Base-by-base conservation (phyloP, 192 early-diverging fungal species). In the Linnemannia zychae region DNA sequence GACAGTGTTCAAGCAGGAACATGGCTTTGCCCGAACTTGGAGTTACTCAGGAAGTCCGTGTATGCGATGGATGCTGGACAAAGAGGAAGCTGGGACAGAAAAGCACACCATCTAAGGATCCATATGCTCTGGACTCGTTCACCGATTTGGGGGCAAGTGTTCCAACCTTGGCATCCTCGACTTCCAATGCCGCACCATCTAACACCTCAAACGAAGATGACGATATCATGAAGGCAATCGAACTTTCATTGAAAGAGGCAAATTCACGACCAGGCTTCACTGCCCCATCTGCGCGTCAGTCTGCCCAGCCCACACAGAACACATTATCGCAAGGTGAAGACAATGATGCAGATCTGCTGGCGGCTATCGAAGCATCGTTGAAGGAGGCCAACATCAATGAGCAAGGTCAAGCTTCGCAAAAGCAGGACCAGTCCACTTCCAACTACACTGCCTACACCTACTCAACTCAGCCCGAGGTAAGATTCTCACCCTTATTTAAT, bases 211-310 rank as follows among this genome's bases (percentile, higher is more conserved):
- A 93, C 7, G 95, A 97, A 20, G 97, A 99, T 73, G 97, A 93
- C 33, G 98, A 99, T 80, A 79, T 99, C 60, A 96, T 94, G 84
- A 94, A 92, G 33, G 98, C 98, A 1, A 99, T 99, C 80, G 97
- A 96, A 72, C 90, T 96, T 16, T 98, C 97, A 0, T 86, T 99
- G 31, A 93, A 96, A 72, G 96, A 97, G 66, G 81, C 90, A 36
- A 90, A 92, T 76, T 89, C 71, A 73, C 91, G 72, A 73, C 94
- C 88, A 76, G 89, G 90, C 18, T 90, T 90, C 74, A 67, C 76
- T 31, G 69, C 84, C n/a, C 84, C 89, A 13, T 70, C 78, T 20
- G 72, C 74, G 65, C 69, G 50, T 1, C 47, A 48, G 22, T 48
- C 75, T 40, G 16, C 53, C 16, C 49, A 76, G 37, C 40, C 68